phyloP scores from a whole-genome alignment of 2,329 filamentous ascomycete genomes.

The Dendrostoma leiphaemia region DNA sequence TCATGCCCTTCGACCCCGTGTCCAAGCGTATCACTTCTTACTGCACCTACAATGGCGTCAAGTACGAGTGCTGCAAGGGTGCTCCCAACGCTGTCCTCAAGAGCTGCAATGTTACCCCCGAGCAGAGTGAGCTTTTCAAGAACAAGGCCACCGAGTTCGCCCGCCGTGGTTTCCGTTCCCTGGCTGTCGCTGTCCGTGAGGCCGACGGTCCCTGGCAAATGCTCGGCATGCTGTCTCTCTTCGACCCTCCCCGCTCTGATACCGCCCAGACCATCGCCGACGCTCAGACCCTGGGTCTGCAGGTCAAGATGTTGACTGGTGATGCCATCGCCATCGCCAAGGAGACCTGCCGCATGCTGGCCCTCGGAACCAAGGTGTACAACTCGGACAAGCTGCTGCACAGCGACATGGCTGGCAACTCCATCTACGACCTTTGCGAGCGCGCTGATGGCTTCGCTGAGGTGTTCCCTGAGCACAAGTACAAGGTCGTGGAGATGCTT shows the following conservation, averaged over 20 bases:
- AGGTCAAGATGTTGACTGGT: constrained; percentile 80
- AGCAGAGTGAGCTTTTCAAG: constrained; percentile 66
- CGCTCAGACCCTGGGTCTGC: constrained; percentile 72
- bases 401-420: constrained; percentile 70
- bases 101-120: constrained; percentile 64
- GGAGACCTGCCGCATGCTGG: constrained; percentile 80
- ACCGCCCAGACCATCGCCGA: constrained; percentile 77
- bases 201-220: constrained; percentile 72
- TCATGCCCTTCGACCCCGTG: constrained; percentile 75
- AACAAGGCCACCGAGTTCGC: constrained; percentile 73
- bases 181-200: constrained; percentile 77
- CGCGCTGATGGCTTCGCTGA: constrained; percentile 72
- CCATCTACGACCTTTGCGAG: constrained; percentile 75
- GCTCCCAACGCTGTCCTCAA: constrained; percentile 73
- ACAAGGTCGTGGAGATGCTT: constrained; percentile 73
- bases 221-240: constrained; percentile 76
- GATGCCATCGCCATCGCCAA: constrained; percentile 78
- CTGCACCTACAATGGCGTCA: constrained; percentile 66
- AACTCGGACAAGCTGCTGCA: constrained; percentile 76
- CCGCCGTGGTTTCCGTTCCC: constrained; percentile 75
- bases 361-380: constrained; percentile 77
- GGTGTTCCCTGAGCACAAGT: constrained; percentile 75
- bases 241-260: constrained; percentile 76
- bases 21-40: constrained; percentile 75
- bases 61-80: constrained; percentile 73